Conservation (phyloP, 345 rosid species). For the Raphanus raphanistrum region DNA sequence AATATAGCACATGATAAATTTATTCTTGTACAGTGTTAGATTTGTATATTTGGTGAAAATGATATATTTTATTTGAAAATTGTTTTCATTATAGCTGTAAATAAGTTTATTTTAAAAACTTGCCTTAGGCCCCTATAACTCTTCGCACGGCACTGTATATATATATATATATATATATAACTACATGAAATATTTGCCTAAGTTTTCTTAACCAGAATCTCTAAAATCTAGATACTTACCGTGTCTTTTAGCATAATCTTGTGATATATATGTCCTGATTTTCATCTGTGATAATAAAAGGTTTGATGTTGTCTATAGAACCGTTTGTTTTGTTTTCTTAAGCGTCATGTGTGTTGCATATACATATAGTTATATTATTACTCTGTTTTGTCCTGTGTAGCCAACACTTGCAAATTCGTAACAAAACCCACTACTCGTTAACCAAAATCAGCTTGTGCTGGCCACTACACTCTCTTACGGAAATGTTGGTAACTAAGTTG, state of each 20-base stretch:
- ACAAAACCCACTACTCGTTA: background rate
- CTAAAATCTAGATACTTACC: background rate
- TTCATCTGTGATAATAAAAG: background rate
- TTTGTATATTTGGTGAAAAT: too few relatives aligned
- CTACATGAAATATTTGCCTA: background rate
- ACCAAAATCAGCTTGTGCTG: background rate
- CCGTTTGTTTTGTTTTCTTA: background rate
- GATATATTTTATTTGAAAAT: too few relatives aligned
- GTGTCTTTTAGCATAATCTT: background rate
- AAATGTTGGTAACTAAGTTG: background rate
- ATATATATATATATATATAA: background rate
- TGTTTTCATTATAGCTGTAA: too few relatives aligned
- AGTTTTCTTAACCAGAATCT: background rate
- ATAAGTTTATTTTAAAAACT: too few relatives aligned
- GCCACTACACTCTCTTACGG: background rate
- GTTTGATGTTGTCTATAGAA: conserved; percentile 5
- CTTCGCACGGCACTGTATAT: too few relatives aligned
- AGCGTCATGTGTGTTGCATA: background rate
- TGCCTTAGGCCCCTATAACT: too few relatives aligned
- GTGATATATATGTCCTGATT: background rate
- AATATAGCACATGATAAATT: too few relatives aligned
- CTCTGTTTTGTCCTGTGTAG: conserved; percentile 12
- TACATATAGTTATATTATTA: background rate
- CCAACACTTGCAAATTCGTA: conserved; percentile 16
- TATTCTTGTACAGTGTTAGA: too few relatives aligned